A percentile compares a stretch with the other conserved stretches of the same genome.
Evolutionary conservation across 2,329 filamentous ascomycete species (phyloP).

Genomic region (Lasiodiplodia citricola): DNA sequence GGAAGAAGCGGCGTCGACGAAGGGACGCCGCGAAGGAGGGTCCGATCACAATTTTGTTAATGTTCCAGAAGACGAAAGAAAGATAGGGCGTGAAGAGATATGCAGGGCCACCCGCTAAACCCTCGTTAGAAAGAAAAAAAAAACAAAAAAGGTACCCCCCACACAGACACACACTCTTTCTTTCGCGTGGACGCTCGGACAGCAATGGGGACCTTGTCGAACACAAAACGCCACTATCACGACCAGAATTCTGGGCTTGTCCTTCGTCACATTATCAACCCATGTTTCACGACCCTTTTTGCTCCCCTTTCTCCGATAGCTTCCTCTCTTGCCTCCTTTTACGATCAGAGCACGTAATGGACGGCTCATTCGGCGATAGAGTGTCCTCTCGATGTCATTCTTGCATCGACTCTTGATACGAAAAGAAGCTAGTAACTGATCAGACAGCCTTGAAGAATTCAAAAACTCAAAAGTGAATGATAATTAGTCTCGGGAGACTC

Average conservation of each 20-base stretch:
- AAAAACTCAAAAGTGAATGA: neutral
- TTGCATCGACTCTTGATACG: neutral
- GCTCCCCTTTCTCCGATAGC: neutral
- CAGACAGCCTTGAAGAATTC: neutral
- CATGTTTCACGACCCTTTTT: neutral
- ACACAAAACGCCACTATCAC: neutral
- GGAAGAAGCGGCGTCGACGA: neutral
- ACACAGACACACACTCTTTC: neutral
- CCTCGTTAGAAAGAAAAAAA: neutral
- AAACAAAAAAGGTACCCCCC: neutral
- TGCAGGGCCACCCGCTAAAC: neutral
- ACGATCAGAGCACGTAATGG: neutral
- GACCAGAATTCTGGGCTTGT: constrained; percentile 7
- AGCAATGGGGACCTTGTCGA: neutral
- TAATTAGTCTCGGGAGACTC: neutral
- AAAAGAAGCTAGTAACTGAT: neutral
- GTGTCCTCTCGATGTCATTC: neutral
- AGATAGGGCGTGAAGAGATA: neutral
- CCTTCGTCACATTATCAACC: neutral
- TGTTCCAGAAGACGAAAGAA: neutral
- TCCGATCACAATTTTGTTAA: neutral
- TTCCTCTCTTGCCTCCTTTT: neutral
- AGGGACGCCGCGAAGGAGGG: neutral
- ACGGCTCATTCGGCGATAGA: neutral
- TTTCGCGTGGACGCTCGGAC: constrained; percentile 12